Conservation (phyloP, 1,284 basidiomycete species). For the Cryptococcus amylolentus region DNA sequence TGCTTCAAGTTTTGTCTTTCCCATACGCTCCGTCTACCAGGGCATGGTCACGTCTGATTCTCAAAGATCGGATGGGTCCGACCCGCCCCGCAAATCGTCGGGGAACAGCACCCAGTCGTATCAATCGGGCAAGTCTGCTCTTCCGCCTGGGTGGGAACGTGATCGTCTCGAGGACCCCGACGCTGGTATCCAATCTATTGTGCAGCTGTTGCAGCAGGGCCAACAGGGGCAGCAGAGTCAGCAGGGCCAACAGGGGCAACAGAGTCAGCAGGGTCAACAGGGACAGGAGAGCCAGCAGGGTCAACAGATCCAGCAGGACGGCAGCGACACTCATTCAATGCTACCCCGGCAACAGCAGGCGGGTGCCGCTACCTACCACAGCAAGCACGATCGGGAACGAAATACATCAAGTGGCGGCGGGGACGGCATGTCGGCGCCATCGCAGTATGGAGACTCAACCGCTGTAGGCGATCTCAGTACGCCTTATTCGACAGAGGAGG, state of each 20-base stretch:
- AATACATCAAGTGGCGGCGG: neutral
- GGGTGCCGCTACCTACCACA: conserved; percentile 5
- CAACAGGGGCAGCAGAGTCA: conserved; percentile 1
- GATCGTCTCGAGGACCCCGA: conserved; percentile 1
- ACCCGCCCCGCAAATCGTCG: neutral
- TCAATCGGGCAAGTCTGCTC: neutral
- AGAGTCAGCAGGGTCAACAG: conserved; percentile 1
- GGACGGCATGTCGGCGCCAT: neutral
- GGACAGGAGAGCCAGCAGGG: conserved; percentile 10
- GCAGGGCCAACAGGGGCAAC: conserved; percentile 3
- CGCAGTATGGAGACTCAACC: neutral
- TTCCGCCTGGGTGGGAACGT: neutral
- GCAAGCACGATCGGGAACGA: conserved; percentile 1
- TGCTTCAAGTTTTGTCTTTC: conserved; percentile 36
- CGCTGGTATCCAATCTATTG: conserved; percentile 21
- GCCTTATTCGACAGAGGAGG: neutral
- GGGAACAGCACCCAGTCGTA: neutral
- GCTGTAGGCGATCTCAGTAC: neutral
- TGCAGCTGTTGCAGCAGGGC: conserved; percentile 22
- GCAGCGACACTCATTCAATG: neutral
- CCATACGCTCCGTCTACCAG: conserved; percentile 43
- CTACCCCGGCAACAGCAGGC: neutral
- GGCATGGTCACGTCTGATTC: conserved; percentile 18
- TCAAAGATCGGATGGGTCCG: neutral
- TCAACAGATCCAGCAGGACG: conserved; percentile 1